A percentile compares a stretch with the other conserved stretches of the same genome.
Evolutionary conservation across 495 filamentous ascomycete species (phyloP).

Genomic region (Aspergillus cavernicola): DNA sequence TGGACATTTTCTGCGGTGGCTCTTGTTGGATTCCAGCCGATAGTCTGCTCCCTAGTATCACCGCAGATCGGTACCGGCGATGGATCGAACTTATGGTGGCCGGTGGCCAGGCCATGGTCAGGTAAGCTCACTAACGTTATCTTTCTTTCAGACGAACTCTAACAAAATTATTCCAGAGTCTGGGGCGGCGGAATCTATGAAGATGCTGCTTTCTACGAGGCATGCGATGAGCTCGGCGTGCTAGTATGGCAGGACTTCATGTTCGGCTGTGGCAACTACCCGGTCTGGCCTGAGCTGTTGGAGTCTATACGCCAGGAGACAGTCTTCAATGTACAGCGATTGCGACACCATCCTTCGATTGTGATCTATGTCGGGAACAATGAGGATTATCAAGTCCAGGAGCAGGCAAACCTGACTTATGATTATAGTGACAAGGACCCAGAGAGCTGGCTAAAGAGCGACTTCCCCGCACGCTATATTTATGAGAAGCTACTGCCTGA

Average conservation of each 20-base stretch:
- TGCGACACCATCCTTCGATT: conserved; percentile 82
- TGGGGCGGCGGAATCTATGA: conserved; percentile 82
- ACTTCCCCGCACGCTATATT: conserved; percentile 89
- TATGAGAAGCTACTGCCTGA: conserved; percentile 87
- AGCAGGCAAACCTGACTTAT: conserved; percentile 59
- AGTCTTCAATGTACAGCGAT: conserved; percentile 64
- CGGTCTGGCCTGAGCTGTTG: conserved; percentile 63
- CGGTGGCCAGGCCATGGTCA: conserved; percentile 68
- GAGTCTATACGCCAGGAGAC: conserved; percentile 68
- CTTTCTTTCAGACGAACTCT: conserved; percentile 17
- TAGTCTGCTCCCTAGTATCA: conserved; percentile 68
- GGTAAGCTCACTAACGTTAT: conserved; percentile 38
- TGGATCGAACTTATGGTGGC: conserved; percentile 67
- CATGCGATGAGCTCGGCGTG: conserved; percentile 72
- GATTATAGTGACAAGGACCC: conserved; percentile 69
- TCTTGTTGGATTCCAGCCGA: conserved; percentile 88
- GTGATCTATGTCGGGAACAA: conserved; percentile 90
- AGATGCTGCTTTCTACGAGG: conserved; percentile 65
- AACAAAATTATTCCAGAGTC: conserved; percentile 39
- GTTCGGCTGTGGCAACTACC: conserved; percentile 79
- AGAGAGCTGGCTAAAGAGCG: conserved; percentile 76
- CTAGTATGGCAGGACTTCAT: conserved; percentile 82
- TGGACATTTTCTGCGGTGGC: conserved; percentile 80
- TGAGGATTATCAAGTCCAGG: conserved; percentile 89
- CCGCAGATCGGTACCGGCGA: conserved; percentile 59